A percentile compares a stretch with the other conserved stretches of the same genome.
Evolutionary conservation across 2,329 filamentous ascomycete species (phyloP).

Genomic region (Hymenoscyphus scutula): DNA sequence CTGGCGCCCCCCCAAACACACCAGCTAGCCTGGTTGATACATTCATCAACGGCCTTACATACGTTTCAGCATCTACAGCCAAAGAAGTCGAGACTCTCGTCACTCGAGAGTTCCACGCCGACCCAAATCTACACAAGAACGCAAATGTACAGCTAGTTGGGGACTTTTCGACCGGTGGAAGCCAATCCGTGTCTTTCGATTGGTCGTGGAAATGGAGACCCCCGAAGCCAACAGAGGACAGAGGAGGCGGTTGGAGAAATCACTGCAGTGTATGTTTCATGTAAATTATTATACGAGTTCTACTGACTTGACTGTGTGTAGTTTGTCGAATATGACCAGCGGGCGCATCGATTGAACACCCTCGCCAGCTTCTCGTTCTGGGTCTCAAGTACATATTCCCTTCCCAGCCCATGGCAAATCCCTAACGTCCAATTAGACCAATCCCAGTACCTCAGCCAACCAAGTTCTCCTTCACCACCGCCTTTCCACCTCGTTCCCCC

Average conservation of each 20-base stretch:
- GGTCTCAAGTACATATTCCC: constrained; percentile 66
- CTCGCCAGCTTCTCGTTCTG: constrained; percentile 93
- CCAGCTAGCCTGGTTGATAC: constrained; percentile 61
- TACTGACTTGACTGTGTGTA: constrained; percentile 36
- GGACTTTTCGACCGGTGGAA: constrained; percentile 83
- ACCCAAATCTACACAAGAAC: constrained; percentile 97
- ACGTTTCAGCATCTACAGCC: constrained; percentile 80
- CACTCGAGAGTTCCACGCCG: constrained; percentile 92
- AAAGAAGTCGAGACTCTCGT: constrained; percentile 91
- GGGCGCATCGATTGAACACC: constrained; percentile 83
- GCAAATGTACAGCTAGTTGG: constrained; percentile 94
- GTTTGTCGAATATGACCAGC: constrained; percentile 96
- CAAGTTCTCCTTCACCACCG: constrained; percentile 68
- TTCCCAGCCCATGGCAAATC: constrained; percentile 22
- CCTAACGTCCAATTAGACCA: constrained; percentile 26
- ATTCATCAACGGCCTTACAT: constrained; percentile 83
- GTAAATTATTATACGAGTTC: neutral
- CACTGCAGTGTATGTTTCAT: constrained; percentile 71
- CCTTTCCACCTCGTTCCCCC: constrained; percentile 71
- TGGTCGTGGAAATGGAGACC: constrained; percentile 98
- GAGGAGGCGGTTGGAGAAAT: constrained; percentile 90
- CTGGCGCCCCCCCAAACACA: constrained; percentile 47
- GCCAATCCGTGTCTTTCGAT: constrained; percentile 78
- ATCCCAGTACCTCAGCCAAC: constrained; percentile 48
- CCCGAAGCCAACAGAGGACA: constrained; percentile 76